phyloP scores from a whole-genome alignment of 129 eudicot genomes.

The carrot (Daucus carota) region DH1_v3.0 NC_030381.2:45954501-45955000 shows the following conservation, averaged over 20 bases:
- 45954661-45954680: constrained; percentile 30
- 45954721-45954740: neutral
- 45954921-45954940: too few species aligned
- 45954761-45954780: neutral
- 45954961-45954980: constrained; percentile 18
- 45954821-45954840: neutral
- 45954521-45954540: neutral
- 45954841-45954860: neutral
- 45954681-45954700: constrained; percentile 14
- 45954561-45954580: constrained; percentile 84
- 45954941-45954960: too few species aligned
- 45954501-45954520: neutral
- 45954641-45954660: constrained; percentile 53
- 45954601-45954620: constrained; percentile 79
- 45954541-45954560: neutral
- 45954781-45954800: neutral
- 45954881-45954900: neutral
- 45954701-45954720: neutral
- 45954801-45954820: neutral
- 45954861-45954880: neutral
- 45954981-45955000: neutral
- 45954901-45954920: neutral
- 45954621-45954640: constrained; percentile 77
- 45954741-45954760: neutral
- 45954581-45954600: constrained; percentile 79